Base-by-base conservation (phyloP, 164 flowering plant genomes). In the Kalanchoe fedtschenkoi region DNA sequence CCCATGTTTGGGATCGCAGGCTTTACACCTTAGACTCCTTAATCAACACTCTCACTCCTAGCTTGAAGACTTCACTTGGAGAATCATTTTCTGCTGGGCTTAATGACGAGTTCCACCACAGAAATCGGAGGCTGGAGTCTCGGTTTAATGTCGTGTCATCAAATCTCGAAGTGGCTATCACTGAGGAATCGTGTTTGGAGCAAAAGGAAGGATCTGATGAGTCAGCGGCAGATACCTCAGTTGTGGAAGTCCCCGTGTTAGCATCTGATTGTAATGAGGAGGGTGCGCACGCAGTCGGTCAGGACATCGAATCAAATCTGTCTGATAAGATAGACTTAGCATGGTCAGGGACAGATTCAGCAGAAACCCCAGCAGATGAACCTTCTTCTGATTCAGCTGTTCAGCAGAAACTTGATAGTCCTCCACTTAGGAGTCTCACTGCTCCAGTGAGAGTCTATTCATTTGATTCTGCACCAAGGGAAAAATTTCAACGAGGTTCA, bases 291-390 rank as follows among this genome's bases (percentile, higher is more conserved):
- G 37, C 32, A 9, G 78, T 74, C 58, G 68, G 66, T 54, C 81
- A 80, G 64, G 70, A 68, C 62, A 39, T 60, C 59, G 80, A 65
- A 17, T 81, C 95, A 1, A 76, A 66, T 69, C 80, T 91, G 34
- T 89, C 99, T 16, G 96, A 95, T 61, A 78, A 81, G 75, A 95
- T 95, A 62, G 97, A 95, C 71, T 89, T 81, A 59, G 93, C 86
- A 29, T 95, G 97, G 99, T 84, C 85, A 1, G 99, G 99, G 34
- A 72, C 79, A 15, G 79, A 75, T 38, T 79, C 69, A 37, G 72
- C 47, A 32, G 77, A 71, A 54, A 56, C 65, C 69, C 77, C 67
- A 44, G 61, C 65, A 66, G 80, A 70, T 66, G 73, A 66, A 32
- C 30, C 60, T 34, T 65, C 71, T 65, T 56, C 66, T 68, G 75